Evolutionary conservation across 805 yeast species (phyloP).

Genomic region (Cyberlindnera lachancei): DNA sequence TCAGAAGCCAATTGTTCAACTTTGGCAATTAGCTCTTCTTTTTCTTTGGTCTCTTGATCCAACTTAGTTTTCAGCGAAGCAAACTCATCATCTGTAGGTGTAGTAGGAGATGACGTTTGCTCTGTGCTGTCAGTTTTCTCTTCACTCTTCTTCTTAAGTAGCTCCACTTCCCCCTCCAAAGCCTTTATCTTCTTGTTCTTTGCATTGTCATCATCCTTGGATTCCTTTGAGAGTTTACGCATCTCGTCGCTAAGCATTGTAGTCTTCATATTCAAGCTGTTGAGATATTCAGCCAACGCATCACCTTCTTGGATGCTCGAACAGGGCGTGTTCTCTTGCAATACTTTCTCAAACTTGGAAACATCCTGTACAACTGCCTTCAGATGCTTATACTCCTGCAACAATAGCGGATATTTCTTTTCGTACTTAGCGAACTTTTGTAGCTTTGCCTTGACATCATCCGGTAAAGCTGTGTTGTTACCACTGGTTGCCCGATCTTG

Average conservation of each 20-base stretch:
- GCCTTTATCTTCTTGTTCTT: constrained; percentile 1
- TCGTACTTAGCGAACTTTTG: constrained; percentile 81
- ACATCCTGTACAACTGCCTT: constrained; percentile 59
- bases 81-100: no score
- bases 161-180: neutral
- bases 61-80: no score
- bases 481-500: constrained; percentile 1
- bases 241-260: constrained; percentile 60
- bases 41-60: no score
- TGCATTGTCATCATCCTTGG: constrained; percentile 2
- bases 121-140: no score
- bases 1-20: no score
- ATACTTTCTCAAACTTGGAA: constrained; percentile 53
- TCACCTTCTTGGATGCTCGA: constrained; percentile 68
- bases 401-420: constrained; percentile 76
- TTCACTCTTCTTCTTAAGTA: constrained; percentile 3
- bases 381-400: constrained; percentile 81
- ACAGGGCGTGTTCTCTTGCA: constrained; percentile 77
- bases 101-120: no score
- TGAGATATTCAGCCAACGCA: constrained; percentile 60
- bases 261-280: constrained; percentile 53
- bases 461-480: constrained; percentile 31
- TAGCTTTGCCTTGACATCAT: constrained; percentile 52
- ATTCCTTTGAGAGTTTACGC: constrained; percentile 26
- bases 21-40: no score